Evolutionary conservation across 257 asterid species (phyloP).

Genomic region (Plantago ovata): DNA sequence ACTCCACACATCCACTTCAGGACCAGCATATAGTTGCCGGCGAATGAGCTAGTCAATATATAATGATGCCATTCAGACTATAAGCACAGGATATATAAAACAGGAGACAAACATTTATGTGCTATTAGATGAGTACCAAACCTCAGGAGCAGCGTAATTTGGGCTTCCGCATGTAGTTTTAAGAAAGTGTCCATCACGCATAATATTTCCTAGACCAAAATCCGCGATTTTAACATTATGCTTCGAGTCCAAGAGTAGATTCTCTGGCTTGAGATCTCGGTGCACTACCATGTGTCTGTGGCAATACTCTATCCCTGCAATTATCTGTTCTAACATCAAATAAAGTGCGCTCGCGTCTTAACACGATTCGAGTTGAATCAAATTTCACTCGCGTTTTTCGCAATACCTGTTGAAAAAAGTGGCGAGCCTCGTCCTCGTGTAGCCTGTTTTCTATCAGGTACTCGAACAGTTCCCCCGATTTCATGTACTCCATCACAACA

Average conservation of each 20-base stretch:
- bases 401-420: conserved; percentile 63
- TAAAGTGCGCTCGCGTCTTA: not conserved
- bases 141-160: conserved; percentile 9
- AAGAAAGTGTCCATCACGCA: conserved; percentile 4
- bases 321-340: conserved; percentile 1
- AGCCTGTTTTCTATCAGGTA: conserved; percentile 41
- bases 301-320: not conserved
- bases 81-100: no score
- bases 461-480: conserved; percentile 54
- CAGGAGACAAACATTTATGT: not conserved
- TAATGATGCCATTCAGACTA: not conserved
- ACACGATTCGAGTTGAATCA: not conserved
- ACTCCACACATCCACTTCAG: conserved; percentile 6
- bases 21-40: conserved; percentile 4
- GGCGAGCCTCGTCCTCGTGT: conserved; percentile 61
- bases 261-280: conserved; percentile 4
- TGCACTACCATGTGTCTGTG: conserved; percentile 10
- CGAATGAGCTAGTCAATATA: not conserved
- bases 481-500: conserved; percentile 65
- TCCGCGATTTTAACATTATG: not conserved
- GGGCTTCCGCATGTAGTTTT: conserved; percentile 1
- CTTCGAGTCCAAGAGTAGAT: not conserved
- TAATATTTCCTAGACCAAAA: not conserved
- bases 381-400: not conserved
- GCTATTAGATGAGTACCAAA: not conserved